A percentile compares a stretch with the other conserved stretches of the same genome.
Evolutionary conservation across 2,329 filamentous ascomycete species (phyloP).

Genomic region (Fusarium praegraminearum): DNA sequence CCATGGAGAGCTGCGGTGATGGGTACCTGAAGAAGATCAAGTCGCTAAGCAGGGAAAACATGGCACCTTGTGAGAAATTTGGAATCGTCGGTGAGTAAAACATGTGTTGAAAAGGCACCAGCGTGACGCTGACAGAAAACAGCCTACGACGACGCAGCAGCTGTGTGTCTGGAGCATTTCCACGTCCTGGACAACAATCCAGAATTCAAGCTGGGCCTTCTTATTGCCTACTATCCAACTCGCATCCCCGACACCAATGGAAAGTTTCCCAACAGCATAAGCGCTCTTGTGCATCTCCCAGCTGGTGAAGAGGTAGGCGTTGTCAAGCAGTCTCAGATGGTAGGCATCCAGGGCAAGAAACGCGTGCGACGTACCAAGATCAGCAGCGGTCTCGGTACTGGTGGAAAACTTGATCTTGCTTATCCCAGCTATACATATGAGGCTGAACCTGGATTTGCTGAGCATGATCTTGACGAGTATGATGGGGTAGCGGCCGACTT

Average conservation of each 20-base stretch:
- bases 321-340: constrained; percentile 57
- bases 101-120: rapidly evolving
- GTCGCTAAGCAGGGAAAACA: constrained; percentile 48
- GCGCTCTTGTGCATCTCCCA: constrained; percentile 57
- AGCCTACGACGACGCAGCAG: constrained; percentile 60
- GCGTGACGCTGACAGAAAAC: background rate
- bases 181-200: constrained; percentile 60
- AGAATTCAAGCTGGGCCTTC: constrained; percentile 56
- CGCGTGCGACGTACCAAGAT: constrained; percentile 52
- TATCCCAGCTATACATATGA: constrained; percentile 58
- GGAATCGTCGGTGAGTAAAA: constrained; percentile 56
- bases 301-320: constrained; percentile 56
- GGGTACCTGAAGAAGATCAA: constrained; percentile 54
- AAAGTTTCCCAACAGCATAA: constrained; percentile 55
- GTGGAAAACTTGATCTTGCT: constrained; percentile 52
- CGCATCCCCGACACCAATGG: constrained; percentile 58
- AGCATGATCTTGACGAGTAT: constrained; percentile 76
- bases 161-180: constrained; percentile 58
- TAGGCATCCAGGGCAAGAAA: constrained; percentile 60
- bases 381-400: constrained; percentile 54
- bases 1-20: constrained; percentile 52
- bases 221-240: constrained; percentile 61
- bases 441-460: constrained; percentile 75
- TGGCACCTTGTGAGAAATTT: constrained; percentile 58
- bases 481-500: constrained; percentile 72